These are phyloP conservation scores for Chrysopogon serrulatus DNA, from an alignment of 176 grass and related monocot species.

Conservation along the genomic window DNA sequence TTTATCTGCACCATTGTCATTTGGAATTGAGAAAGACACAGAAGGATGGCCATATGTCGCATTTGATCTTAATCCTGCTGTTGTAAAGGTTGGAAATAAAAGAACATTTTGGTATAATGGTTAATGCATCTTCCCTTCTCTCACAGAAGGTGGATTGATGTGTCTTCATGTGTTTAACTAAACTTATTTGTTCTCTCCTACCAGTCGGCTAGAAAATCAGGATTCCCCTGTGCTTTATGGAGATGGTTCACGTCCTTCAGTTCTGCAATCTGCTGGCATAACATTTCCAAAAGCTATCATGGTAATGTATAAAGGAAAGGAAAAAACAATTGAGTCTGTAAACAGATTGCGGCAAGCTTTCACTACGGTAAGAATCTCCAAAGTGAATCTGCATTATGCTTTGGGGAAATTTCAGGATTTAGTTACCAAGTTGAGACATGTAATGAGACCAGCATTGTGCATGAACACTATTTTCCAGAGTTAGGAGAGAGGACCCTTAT, in stretches of 20 bases:
- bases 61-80: slow-evolving; percentile 88
- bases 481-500: not conserved
- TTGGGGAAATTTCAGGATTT: not conserved
- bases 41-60: slow-evolving; percentile 83
- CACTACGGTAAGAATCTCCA: slow-evolving; percentile 51
- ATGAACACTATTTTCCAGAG: not conserved
- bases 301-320: slow-evolving; percentile 82
- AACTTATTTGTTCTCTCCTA: not conserved
- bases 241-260: slow-evolving; percentile 80
- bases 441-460: not conserved
- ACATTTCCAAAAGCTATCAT: slow-evolving; percentile 94
- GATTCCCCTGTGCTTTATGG: slow-evolving; percentile 77
- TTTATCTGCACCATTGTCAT: slow-evolving; percentile 79
- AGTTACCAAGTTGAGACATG: not conserved
- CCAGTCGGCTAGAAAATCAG: slow-evolving; percentile 72
- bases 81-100: slow-evolving; percentile 69
- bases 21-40: slow-evolving; percentile 39
- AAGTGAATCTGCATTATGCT: not conserved
- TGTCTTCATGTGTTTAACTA: slow-evolving; percentile 18
- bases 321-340: slow-evolving; percentile 62
- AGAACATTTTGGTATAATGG: not conserved
- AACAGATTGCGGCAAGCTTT: slow-evolving; percentile 88
- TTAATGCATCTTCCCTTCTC: not conserved
- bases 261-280: slow-evolving; percentile 92
- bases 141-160: not conserved